Base-by-base conservation (phyloP, 2,329 filamentous ascomycete genomes). In the Fusarium redolens region DNA sequence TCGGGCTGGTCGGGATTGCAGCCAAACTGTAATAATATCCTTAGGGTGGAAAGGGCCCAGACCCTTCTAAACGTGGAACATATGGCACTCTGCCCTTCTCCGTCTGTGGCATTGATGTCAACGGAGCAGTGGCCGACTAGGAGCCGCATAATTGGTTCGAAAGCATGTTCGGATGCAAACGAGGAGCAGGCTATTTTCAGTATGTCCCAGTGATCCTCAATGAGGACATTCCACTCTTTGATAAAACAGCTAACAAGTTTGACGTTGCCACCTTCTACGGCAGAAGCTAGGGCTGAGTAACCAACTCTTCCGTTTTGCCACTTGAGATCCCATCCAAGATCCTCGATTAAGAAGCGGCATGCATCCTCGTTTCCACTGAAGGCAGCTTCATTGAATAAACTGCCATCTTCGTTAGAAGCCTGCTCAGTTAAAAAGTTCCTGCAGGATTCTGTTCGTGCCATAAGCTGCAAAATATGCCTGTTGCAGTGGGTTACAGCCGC, bases 401-500 rank as follows among this genome's bases (percentile, higher is more conserved):
- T 6, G 7, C 25, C 17, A 13, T 45, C 44, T 20, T 40, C 12
- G 5, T 12, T 12, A 11, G 12, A 4, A 14, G 13, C n/a, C n/a
- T 22, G 3, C 8, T 43, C 40, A 10, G 13, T 13, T 7, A 47
- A 20, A 1, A 13, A 47, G 3, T 7, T 6, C 5, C 4, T n/a
- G 28, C 45, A 48, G 5, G 45, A 14, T 7, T 48, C 13, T 31
- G 13, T 7, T 17, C 3, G 13, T 15, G 18, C 45, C 18, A 48
- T 1, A 13, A 30, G 3, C 5, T 8, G 44, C 18, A 15, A 20
- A 2, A 48, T 5, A 6, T 4, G 8, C 10, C 25, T 47, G 8
- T 14, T 15, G 2, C 8, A 15, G 28, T 4, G 4, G 4, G 1
- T 0, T 10, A 47, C 0, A 30, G 25, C 43, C 0, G 10, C 0